phyloP scores from a whole-genome alignment of 805 yeast genomes.

The Starmerella bombi region DNA sequence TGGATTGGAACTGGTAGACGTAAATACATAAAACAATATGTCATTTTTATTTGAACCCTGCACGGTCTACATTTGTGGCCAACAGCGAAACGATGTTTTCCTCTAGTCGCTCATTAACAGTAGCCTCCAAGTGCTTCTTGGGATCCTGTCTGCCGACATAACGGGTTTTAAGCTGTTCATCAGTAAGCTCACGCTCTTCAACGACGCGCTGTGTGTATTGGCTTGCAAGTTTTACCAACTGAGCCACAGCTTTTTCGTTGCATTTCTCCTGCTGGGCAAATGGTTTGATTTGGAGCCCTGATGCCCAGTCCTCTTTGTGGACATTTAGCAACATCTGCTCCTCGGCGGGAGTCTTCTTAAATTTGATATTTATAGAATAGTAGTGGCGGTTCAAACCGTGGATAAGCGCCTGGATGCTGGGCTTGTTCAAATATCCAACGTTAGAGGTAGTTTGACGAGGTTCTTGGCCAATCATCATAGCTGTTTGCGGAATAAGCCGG shows the following conservation, averaged over 20 bases:
- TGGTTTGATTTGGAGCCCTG: conserved; percentile 69
- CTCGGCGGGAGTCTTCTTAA: conserved; percentile 81
- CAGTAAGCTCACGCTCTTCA: conserved; percentile 80
- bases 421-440: conserved; percentile 88
- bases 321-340: conserved; percentile 86
- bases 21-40: not conserved
- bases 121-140: conserved; percentile 85
- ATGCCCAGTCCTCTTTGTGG: conserved; percentile 92
- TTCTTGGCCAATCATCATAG: conserved; percentile 90
- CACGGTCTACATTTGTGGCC: conserved; percentile 79
- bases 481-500: conserved; percentile 75
- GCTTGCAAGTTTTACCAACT: conserved; percentile 79
- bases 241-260: conserved; percentile 57
- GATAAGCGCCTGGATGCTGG: conserved; percentile 89
- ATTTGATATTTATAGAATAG: conserved; percentile 88
- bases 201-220: conserved; percentile 79
- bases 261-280: conserved; percentile 64
- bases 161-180: conserved; percentile 83
- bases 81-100: conserved; percentile 78
- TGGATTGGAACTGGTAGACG: no score
- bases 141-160: conserved; percentile 99
- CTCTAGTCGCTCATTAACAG: conserved; percentile 75
- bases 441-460: conserved; percentile 96
- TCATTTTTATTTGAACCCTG: conserved; percentile 55
- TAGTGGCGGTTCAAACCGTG: conserved; percentile 96